Evolutionary conservation across 768 basidiomycete genomes (phyloP), one percentile per base, ranked within the genome.

Genomic region (Pisolithus orientalis): DNA sequence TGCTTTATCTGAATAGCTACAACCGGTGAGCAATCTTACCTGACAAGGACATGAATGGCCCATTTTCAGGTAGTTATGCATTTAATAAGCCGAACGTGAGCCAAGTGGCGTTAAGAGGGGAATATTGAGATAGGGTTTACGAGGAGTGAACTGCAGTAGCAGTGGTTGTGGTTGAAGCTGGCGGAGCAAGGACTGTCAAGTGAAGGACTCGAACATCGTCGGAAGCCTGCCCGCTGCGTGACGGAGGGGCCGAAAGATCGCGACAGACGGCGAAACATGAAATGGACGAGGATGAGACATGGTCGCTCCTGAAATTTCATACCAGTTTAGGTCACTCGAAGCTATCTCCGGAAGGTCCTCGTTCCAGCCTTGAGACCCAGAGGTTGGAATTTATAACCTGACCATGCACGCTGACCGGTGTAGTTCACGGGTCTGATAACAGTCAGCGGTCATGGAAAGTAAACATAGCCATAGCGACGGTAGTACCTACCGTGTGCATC

Each of bases 1-100:
- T 21, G 21, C 21, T 21, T 21, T 21, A 21, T 21, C 21, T 21
- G 21, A 21, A 21, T 21, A 21, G 21, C 21, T 21, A 21, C 21
- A 21, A 21, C 21, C 21, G 70, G 84, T 78, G 34, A 44, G 74
- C 57, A 13, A 1, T 5, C 21, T 44, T 32, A 14, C 21, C 8
- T 11, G 44, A 8, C 21, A 39, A 27, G n/a, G 6, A 21, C 6
- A 24, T 37, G 37, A 8, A n/a, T 21, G 27, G 49, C 21, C 21
- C 21, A 21, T 28, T 39, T 44, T 11, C 7, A n/a, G 31, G 27
- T 54, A 89, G 87, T 61, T 89, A 88, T 60, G 86, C 86, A 0
- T 83, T 80, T 60, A 90, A 90, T 60, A 73, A 85, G 31, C 84
- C 86, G 3, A 84, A 87, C 61, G 87, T 86, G 4, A 87, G 85